Conservation (phyloP, 495 filamentous ascomycete species). For the Amorphotheca resinae region DNA sequence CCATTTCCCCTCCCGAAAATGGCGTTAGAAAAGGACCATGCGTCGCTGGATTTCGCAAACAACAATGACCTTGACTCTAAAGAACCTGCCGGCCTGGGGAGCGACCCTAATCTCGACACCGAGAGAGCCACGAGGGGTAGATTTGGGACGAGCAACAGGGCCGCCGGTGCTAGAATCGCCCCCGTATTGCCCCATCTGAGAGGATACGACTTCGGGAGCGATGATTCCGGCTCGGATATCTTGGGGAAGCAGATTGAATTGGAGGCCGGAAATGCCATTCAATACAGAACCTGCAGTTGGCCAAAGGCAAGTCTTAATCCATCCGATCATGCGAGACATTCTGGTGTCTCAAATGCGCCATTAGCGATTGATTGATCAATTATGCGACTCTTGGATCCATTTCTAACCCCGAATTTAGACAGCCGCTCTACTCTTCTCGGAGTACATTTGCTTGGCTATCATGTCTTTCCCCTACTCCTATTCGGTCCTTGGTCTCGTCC, state of each 20-base stretch:
- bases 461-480: conserved; percentile 93
- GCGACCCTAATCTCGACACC: conserved; percentile 13
- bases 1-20: conserved; percentile 29
- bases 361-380: no score
- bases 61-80: conserved; percentile 8
- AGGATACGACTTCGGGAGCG: conserved; percentile 11
- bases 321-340: background rate
- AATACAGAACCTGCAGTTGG: conserved; percentile 86
- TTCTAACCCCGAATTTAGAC: no score
- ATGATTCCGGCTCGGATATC: conserved; percentile 30
- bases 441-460: conserved; percentile 88
- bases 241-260: conserved; percentile 64
- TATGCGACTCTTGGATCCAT: no score
- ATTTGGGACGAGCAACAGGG: conserved; percentile 2
- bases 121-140: conserved; percentile 19
- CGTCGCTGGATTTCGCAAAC: conserved; percentile 2
- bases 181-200: conserved; percentile 26
- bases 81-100: background rate
- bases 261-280: conserved; percentile 67
- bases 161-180: conserved; percentile 32
- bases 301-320: conserved; percentile 49
- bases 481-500: conserved; percentile 73
- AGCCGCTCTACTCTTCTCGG: conserved; percentile 73
- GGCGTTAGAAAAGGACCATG: conserved; percentile 32
- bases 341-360: conserved; percentile 3